These are phyloP conservation scores for Amaranthus cruentus DNA, from an alignment of 148 eudicot species.

Conservation along the genomic window DNA sequence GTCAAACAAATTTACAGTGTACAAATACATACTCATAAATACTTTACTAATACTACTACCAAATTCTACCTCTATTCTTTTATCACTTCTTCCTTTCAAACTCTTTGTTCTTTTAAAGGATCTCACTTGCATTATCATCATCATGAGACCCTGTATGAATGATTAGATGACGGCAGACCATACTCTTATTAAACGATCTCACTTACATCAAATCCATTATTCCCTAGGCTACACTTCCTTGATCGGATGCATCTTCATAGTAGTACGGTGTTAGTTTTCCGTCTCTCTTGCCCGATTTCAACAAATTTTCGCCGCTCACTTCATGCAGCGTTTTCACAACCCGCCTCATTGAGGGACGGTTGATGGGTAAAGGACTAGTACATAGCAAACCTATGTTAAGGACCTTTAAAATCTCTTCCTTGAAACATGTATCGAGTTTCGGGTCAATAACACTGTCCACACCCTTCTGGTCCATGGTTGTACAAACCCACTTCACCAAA, in stretches of 20 bases:
- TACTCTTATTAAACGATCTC: neutral
- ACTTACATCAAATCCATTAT: neutral
- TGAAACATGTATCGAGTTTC: slow-evolving; percentile 66
- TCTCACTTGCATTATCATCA: neutral
- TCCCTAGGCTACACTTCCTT: slow-evolving; percentile 66
- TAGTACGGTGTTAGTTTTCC: slow-evolving; percentile 88
- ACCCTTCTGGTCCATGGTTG: slow-evolving; percentile 78
- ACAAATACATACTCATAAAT: slow-evolving; percentile 19
- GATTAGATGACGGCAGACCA: too few species aligned
- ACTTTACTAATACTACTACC: slow-evolving; percentile 5
- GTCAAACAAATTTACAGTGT: slow-evolving; percentile 26
- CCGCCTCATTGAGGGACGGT: slow-evolving; percentile 89
- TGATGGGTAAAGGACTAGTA: slow-evolving; percentile 82
- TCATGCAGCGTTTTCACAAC: slow-evolving; percentile 85
- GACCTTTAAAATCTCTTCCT: slow-evolving; percentile 71
- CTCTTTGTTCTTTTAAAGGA: slow-evolving; percentile 5
- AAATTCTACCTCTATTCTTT: neutral
- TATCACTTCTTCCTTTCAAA: slow-evolving; percentile 4
- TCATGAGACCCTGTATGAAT: neutral
- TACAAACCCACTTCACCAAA: slow-evolving; percentile 96
- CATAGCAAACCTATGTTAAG: slow-evolving; percentile 80
- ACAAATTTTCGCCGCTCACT: slow-evolving; percentile 40
- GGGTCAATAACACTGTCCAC: slow-evolving; percentile 72
- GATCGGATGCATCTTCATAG: slow-evolving; percentile 74
- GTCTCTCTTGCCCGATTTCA: slow-evolving; percentile 38